phyloP scores from a whole-genome alignment of 345 rosid genomes.

The Rhizophora mangle region DNA sequence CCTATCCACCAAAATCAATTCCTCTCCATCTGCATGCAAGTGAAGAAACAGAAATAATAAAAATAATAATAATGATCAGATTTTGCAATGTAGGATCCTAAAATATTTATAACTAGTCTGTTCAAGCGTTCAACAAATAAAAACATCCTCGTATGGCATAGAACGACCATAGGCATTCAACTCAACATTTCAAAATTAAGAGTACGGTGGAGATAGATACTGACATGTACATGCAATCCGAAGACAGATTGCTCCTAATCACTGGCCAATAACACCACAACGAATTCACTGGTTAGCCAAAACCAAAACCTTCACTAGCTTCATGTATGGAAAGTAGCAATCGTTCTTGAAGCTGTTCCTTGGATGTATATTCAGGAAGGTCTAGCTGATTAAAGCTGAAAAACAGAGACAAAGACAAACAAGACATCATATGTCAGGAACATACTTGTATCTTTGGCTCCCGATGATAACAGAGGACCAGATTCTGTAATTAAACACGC shows the following conservation, averaged over 20 bases:
- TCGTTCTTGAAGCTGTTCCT: slow-evolving; percentile 81
- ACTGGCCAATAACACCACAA: not conserved
- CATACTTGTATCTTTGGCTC: not conserved
- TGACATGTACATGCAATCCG: slow-evolving; percentile 33
- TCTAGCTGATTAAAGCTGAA: slow-evolving; percentile 95
- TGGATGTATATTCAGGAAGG: slow-evolving; percentile 80
- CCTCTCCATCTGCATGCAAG: slow-evolving; percentile 12
- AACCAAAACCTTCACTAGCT: slow-evolving; percentile 96
- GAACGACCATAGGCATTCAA: not conserved
- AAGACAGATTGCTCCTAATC: slow-evolving; percentile 13
- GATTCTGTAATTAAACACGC: not conserved
- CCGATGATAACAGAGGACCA: not conserved
- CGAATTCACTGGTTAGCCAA: slow-evolving; percentile 44
- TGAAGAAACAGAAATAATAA: not conserved
- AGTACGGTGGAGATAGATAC: slow-evolving; percentile 7
- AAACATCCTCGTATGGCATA: not conserved
- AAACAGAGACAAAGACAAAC: not conserved
- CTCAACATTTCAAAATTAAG: not conserved
- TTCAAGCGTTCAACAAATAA: too few relatives aligned
- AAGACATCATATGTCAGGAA: not conserved
- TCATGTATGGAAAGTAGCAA: slow-evolving; percentile 92
- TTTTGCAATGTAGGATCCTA: too few relatives aligned
- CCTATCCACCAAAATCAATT: slow-evolving; percentile 21
- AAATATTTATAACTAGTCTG: not conserved
- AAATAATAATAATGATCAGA: not conserved